Conservation (phyloP, 805 yeast species). For the Metschnikowia cubensis region DNA sequence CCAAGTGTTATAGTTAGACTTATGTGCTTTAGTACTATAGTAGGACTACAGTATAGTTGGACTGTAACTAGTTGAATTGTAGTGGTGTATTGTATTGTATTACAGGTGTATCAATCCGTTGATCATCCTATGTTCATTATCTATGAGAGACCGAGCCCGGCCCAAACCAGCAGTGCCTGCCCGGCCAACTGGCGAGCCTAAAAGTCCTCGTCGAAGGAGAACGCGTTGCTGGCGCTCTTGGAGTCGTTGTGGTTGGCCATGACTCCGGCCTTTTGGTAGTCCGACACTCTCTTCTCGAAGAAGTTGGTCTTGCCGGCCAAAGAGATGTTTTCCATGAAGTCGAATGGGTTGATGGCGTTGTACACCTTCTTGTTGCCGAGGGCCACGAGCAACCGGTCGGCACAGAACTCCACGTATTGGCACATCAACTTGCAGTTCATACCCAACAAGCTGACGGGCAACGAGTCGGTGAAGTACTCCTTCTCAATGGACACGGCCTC, state of each 20-base stretch:
- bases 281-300: slow-evolving; percentile 98
- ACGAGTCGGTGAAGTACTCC: slow-evolving; percentile 62
- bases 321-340: slow-evolving; percentile 98
- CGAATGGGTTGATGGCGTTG: slow-evolving; percentile 91
- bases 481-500: slow-evolving; percentile 96
- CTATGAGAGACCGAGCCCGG: not conserved
- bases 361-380: slow-evolving; percentile 87
- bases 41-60: no score
- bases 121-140: not conserved
- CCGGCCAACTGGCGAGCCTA: slow-evolving; percentile 22
- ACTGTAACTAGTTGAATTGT: no score
- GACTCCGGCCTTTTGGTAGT: slow-evolving; percentile 99
- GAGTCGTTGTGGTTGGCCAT: slow-evolving; percentile 70
- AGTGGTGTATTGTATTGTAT: not conserved
- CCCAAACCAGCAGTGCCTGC: slow-evolving; percentile 4
- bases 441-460: slow-evolving; percentile 89
- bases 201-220: slow-evolving; percentile 91
- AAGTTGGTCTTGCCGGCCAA: slow-evolving; percentile 98
- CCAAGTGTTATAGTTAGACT: no score
- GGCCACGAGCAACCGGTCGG: slow-evolving; percentile 89
- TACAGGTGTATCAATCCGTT: not conserved
- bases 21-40: no score
- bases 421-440: slow-evolving; percentile 94
- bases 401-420: slow-evolving; percentile 96
- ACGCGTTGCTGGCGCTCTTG: slow-evolving; percentile 48